phyloP scores from a whole-genome alignment of 257 asterid species.

The Solanum tacnaense region DNA sequence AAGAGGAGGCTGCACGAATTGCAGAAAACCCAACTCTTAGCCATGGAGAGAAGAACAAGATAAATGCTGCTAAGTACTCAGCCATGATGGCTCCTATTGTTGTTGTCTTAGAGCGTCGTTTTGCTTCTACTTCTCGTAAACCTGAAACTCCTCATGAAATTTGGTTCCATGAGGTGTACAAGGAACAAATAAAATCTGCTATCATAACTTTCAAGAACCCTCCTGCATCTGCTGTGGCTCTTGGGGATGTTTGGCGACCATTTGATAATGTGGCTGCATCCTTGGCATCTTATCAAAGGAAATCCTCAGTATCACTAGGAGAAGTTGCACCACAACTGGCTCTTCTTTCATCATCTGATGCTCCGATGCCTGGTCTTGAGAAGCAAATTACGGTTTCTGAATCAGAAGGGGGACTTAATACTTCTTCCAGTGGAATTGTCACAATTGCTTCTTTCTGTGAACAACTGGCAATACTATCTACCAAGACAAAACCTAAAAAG shows the following conservation, averaged over 20 bases:
- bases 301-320: slow-evolving; percentile 69
- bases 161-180: slow-evolving; percentile 76
- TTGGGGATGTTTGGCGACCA: slow-evolving; percentile 96
- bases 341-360: slow-evolving; percentile 61
- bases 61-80: slow-evolving; percentile 90
- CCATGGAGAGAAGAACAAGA: slow-evolving; percentile 81
- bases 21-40: slow-evolving; percentile 71
- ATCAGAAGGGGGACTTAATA: slow-evolving; percentile 33
- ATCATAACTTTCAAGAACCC: slow-evolving; percentile 67
- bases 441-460: slow-evolving; percentile 76
- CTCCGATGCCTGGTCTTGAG: slow-evolving; percentile 99
- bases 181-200: slow-evolving; percentile 71
- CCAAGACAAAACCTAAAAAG: slow-evolving; percentile 96
- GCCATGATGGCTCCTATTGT: slow-evolving; percentile 99
- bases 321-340: slow-evolving; percentile 98
- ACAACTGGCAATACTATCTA: slow-evolving; percentile 64
- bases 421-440: slow-evolving; percentile 51
- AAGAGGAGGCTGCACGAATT: slow-evolving; percentile 92
- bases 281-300: slow-evolving; percentile 88
- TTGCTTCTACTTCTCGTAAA: slow-evolving; percentile 77
- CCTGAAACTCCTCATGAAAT: slow-evolving; percentile 95
- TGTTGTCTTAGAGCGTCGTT: slow-evolving; percentile 94
- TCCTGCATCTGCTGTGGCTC: slow-evolving; percentile 72
- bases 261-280: slow-evolving; percentile 82
- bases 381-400: slow-evolving; percentile 56